Evolutionary conservation across 441 rosid species (phyloP).

Genomic region (Adansonia rubrostipa): DNA sequence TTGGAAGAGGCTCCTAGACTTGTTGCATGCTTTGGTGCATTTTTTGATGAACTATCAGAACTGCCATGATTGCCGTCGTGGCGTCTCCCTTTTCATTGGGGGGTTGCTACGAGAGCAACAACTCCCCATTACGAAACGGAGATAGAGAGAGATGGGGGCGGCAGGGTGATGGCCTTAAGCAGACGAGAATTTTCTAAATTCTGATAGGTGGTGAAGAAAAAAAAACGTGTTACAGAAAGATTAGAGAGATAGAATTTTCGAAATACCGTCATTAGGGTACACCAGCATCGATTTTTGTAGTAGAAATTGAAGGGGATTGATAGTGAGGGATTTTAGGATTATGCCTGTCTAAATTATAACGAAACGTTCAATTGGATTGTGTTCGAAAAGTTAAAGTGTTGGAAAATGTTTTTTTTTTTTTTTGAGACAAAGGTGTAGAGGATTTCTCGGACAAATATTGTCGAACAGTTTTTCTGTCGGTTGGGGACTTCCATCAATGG

Average conservation of each 20-base stretch:
- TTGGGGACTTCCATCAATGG: neutral
- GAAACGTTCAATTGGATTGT: conserved; percentile 30
- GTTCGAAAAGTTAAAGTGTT: neutral
- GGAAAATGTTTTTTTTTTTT: conserved; percentile 21
- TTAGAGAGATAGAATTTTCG: conserved; percentile 21
- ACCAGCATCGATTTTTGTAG: conserved; percentile 46
- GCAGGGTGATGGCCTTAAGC: conserved; percentile 16
- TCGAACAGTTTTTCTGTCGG: neutral
- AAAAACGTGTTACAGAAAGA: conserved; percentile 32
- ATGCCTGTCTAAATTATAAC: conserved; percentile 26
- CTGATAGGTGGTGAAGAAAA: conserved; percentile 33
- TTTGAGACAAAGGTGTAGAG: conserved; percentile 30
- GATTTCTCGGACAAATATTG: conserved; percentile 40
- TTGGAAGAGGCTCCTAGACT: conserved; percentile 40
- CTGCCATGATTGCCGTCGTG: conserved; percentile 10
- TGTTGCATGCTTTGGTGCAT: conserved; percentile 47
- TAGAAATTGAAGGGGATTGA: conserved; percentile 37
- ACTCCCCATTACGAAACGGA: conserved; percentile 60
- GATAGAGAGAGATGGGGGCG: neutral
- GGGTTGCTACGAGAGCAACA: conserved; percentile 71
- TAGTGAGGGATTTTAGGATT: conserved; percentile 34
- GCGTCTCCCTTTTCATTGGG: conserved; percentile 36
- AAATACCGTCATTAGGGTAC: conserved; percentile 12
- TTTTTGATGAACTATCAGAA: conserved; percentile 22
- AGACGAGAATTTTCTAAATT: conserved; percentile 30